Conservation (phyloP, 257 asterid species). For the Petunia secreta region DNA sequence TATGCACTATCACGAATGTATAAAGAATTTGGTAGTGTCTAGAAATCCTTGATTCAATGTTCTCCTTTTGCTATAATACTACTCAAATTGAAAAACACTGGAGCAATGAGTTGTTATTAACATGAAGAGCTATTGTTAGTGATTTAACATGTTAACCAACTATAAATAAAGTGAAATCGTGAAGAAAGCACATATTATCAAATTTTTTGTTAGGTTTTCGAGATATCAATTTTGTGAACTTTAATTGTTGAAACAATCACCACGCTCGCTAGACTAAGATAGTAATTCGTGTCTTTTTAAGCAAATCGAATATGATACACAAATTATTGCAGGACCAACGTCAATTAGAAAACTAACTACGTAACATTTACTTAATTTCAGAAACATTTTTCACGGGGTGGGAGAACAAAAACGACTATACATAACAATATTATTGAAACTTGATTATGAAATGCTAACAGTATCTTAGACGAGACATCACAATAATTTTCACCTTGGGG, state of each 20-base stretch:
- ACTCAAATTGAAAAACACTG: neutral
- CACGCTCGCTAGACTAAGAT: neutral
- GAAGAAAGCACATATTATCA: neutral
- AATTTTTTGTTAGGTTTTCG: neutral
- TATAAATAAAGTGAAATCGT: neutral
- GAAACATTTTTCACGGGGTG: neutral
- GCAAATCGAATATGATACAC: neutral
- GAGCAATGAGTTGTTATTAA: neutral
- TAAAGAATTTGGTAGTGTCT: neutral
- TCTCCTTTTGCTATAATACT: conserved; percentile 2
- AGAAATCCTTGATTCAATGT: neutral
- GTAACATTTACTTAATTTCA: neutral
- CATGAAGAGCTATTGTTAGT: neutral
- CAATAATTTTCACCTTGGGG: neutral
- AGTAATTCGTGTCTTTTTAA: neutral
- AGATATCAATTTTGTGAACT: neutral
- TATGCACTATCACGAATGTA: neutral
- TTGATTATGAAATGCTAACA: neutral
- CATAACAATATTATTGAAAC: neutral
- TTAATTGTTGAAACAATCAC: neutral
- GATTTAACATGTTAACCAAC: neutral
- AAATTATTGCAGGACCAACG: neutral
- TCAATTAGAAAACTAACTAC: neutral
- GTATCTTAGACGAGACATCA: neutral
- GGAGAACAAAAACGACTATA: neutral